Base-by-base conservation (phyloP, 2,329 filamentous ascomycete genomes). In the Colletotrichum camelliae region DNA sequence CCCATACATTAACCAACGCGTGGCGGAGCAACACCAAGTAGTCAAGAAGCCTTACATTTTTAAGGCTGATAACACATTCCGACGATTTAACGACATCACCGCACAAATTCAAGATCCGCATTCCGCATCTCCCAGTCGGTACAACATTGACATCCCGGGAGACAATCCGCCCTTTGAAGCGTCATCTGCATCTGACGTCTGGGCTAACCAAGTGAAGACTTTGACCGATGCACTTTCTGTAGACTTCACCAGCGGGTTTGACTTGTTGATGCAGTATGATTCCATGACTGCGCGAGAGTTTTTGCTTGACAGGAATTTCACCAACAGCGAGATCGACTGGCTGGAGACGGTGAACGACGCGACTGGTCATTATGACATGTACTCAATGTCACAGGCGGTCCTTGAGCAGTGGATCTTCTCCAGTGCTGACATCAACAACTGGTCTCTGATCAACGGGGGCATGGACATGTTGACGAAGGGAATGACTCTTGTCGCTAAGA, bases 391-490 rank as follows among this genome's bases (percentile, higher is more conserved):
- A 4, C 79, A 80, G 52, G 77, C 77, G 10, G 75, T 80, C 3
- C 43, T 80, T 5, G 79, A 80, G 48, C 65, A 79, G 39, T 80
- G 79, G 79, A 77, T 80, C 39, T 83, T 84, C 24, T 72, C 78
- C 29, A 72, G 75, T 57, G 62, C 74, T 10, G 61, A 75, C n/a
- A 71, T 77, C 21, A 35, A 69, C 24, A 57, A 79, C 9, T 84
- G 83, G 82, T 78, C 76, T 29, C 82, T 81, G 37, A 79, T 85
- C 72, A 79, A 82, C 24, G 83, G 83, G 16, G 83, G 83, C 18
- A 80, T 81, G 77, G 77, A 78, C 43, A 77, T 77, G 70, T 48
- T 83, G 21, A 80, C 80, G 24, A 79, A 83, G 27, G 79, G 77
- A 52, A 83, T 84, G 80, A 75, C 75, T 18, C 76, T 78, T 6